phyloP scores from a whole-genome alignment of 2,329 filamentous ascomycete species.

The Penicillium sp. region DNA sequence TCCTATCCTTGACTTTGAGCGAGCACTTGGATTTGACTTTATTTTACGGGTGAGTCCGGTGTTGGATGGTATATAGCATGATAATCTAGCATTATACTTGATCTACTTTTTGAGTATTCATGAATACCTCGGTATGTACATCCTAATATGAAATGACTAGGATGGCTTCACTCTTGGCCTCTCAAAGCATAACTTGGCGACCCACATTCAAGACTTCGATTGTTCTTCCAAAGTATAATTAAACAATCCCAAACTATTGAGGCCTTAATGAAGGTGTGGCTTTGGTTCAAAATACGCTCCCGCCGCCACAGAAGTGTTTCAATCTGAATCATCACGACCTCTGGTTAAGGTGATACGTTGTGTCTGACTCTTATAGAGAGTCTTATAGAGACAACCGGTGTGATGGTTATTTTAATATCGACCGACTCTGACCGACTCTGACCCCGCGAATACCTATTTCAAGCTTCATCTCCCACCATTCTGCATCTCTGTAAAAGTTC shows the following conservation, averaged over 20 bases:
- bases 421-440: neutral
- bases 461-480: neutral
- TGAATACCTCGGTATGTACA: no score
- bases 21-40: slow-evolving; percentile 14
- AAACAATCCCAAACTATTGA: neutral
- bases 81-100: neutral
- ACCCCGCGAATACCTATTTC: neutral
- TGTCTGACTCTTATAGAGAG: neutral
- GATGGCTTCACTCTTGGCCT: neutral
- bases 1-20: slow-evolving; percentile 16
- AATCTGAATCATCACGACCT: neutral
- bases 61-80: slow-evolving; percentile 22
- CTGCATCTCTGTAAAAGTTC: neutral
- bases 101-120: neutral
- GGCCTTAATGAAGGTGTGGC: neutral
- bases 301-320: neutral
- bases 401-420: neutral
- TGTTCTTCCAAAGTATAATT: neutral
- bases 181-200: neutral
- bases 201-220: neutral
- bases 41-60: slow-evolving; percentile 12
- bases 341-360: neutral
- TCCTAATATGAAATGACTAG: no score
- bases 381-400: neutral
- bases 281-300: neutral